Evolutionary conservation across 1,284 basidiomycete species (phyloP).

Genomic region (Puccinia triticina): DNA sequence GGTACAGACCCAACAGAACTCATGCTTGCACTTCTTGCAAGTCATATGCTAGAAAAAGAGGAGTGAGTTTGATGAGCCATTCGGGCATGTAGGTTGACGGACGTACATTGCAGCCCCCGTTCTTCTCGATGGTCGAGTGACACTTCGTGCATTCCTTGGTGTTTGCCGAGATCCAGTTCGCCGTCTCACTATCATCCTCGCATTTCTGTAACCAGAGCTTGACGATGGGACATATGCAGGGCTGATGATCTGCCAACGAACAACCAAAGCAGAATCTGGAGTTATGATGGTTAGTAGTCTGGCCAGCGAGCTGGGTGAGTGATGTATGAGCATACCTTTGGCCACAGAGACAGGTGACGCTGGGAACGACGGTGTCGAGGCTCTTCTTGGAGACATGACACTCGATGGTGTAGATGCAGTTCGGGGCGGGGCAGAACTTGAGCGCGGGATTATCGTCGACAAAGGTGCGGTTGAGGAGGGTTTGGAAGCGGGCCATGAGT

Average conservation of each 20-base stretch:
- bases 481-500: slow-evolving; percentile 68
- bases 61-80: background rate
- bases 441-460: slow-evolving; percentile 81
- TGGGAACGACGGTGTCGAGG: slow-evolving; percentile 80
- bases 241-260: slow-evolving; percentile 73
- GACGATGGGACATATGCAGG: slow-evolving; percentile 84
- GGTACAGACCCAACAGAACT: slow-evolving; percentile 71
- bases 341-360: slow-evolving; percentile 74
- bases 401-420: slow-evolving; percentile 76
- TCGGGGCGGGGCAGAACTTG: slow-evolving; percentile 82
- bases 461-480: slow-evolving; percentile 84
- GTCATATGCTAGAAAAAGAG: slow-evolving; percentile 80
- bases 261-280: slow-evolving; percentile 67
- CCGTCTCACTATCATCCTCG: slow-evolving; percentile 94
- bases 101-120: slow-evolving; percentile 97
- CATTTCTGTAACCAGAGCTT: slow-evolving; percentile 97
- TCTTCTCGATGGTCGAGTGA: slow-evolving; percentile 97
- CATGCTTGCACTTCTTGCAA: slow-evolving; percentile 97
- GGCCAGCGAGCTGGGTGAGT: background rate
- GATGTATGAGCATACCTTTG: slow-evolving; percentile 67
- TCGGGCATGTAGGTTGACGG: background rate
- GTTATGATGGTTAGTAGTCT: slow-evolving; percentile 54
- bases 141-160: slow-evolving; percentile 97
- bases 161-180: slow-evolving; percentile 99
- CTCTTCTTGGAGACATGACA: slow-evolving; percentile 69